Percentiles rank a stretch among this genome's conserved stretches.
phyloP scores from a whole-genome alignment of 345 rosid species.

The Hevea brasiliensis region DNA sequence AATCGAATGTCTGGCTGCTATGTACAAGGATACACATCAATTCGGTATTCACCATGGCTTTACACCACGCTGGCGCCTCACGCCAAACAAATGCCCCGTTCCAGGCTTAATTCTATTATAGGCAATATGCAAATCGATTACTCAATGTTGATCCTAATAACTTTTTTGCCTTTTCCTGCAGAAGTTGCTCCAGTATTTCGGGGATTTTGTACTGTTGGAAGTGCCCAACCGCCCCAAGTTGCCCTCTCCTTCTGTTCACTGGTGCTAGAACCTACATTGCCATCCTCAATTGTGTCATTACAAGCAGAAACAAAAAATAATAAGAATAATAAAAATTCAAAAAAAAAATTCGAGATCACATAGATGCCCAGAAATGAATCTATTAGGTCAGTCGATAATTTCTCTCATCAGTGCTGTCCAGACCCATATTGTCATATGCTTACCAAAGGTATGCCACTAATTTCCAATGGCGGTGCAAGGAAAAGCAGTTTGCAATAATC shows the following conservation, averaged over 20 bases:
- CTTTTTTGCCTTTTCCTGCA: conserved; percentile 44
- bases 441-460: no score
- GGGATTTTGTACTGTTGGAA: conserved; percentile 31
- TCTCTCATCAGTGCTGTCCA: no score
- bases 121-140: conserved; percentile 14
- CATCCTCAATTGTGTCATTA: neutral
- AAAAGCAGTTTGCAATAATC: no score
- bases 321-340: no score
- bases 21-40: neutral
- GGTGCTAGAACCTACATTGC: conserved; percentile 31
- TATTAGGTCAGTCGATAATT: no score
- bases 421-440: no score
- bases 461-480: no score
- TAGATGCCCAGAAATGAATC: no score
- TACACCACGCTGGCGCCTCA: neutral
- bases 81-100: neutral
- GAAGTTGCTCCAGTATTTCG: conserved; percentile 16
- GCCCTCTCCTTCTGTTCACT: conserved; percentile 14
- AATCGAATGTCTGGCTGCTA: no score
- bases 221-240: conserved; percentile 39
- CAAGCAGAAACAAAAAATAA: no score
- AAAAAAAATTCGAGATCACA: no score
- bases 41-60: no score
- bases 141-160: conserved; percentile 75
- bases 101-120: neutral